Evolutionary conservation across 2,329 filamentous ascomycete species (phyloP).

Genomic region (Teratosphaeriaceae sp.): DNA sequence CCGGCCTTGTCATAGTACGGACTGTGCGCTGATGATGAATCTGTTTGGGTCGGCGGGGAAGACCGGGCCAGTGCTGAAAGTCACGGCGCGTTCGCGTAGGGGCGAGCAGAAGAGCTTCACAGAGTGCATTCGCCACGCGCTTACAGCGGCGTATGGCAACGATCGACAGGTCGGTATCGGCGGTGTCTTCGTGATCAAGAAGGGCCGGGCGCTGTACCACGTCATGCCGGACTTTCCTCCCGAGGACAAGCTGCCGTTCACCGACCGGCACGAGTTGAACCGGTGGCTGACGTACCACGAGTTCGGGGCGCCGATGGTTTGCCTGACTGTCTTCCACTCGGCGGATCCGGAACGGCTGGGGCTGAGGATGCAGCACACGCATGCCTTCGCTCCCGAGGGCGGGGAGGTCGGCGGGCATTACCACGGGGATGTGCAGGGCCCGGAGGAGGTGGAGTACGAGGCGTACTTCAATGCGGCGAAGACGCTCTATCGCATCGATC

Average conservation of each 20-base stretch:
- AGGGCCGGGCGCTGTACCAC: slow-evolving; percentile 21
- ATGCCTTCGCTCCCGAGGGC: slow-evolving; percentile 23
- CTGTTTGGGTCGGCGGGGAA: slow-evolving; percentile 21
- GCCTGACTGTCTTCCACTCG: slow-evolving; percentile 24
- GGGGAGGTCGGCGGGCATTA: slow-evolving; percentile 24
- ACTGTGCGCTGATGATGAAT: slow-evolving; percentile 28
- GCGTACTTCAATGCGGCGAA: slow-evolving; percentile 27
- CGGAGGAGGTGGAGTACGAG: slow-evolving; percentile 25
- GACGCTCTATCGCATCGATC: slow-evolving; percentile 24
- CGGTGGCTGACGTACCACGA: slow-evolving; percentile 25
- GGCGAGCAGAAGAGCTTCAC: slow-evolving; percentile 22
- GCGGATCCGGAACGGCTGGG: slow-evolving; percentile 23
- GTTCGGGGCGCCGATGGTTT: slow-evolving; percentile 26
- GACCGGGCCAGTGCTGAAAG: slow-evolving; percentile 22
- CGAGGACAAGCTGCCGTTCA: slow-evolving; percentile 17
- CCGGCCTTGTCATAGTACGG: slow-evolving; percentile 15
- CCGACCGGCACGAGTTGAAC: slow-evolving; percentile 19
- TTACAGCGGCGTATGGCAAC: slow-evolving; percentile 19
- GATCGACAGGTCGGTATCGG: slow-evolving; percentile 19
- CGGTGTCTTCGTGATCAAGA: slow-evolving; percentile 24
- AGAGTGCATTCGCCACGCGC: slow-evolving; percentile 20
- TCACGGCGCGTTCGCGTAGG: slow-evolving; percentile 19
- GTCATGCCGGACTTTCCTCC: slow-evolving; percentile 27
- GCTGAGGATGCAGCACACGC: slow-evolving; percentile 27
- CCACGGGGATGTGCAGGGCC: slow-evolving; percentile 21